Conservation (phyloP, 306 rosid species). For the Malus orientalis region DNA sequence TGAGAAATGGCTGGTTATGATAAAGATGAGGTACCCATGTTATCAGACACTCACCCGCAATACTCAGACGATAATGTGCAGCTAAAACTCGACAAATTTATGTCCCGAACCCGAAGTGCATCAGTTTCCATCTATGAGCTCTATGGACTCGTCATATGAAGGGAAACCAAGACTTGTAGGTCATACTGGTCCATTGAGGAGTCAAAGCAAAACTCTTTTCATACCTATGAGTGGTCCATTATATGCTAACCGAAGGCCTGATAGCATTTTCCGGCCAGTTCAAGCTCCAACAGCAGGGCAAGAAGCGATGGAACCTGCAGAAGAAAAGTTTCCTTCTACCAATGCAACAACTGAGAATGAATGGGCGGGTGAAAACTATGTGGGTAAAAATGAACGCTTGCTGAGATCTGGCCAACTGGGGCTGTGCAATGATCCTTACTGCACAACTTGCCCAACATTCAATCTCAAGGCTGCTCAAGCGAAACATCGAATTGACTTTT, state of each 20-base stretch:
- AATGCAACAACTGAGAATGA: slow-evolving; percentile 17
- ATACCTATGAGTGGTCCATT: slow-evolving; percentile 64
- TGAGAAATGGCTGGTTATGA: slow-evolving; percentile 48
- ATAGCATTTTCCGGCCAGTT: slow-evolving; percentile 23
- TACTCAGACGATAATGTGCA: slow-evolving; percentile 21
- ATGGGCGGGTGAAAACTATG: slow-evolving; percentile 29
- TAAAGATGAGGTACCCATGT: slow-evolving; percentile 56
- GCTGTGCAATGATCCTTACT: slow-evolving; percentile 84
- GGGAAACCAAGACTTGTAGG: slow-evolving; percentile 47
- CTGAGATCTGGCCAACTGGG: slow-evolving; percentile 85
- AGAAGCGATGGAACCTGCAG: slow-evolving; percentile 23
- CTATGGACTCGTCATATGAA: slow-evolving; percentile 34
- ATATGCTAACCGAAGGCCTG: slow-evolving; percentile 23
- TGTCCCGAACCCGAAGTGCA: slow-evolving; percentile 46
- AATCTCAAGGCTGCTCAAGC: slow-evolving; percentile 33
- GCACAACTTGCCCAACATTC: slow-evolving; percentile 83
- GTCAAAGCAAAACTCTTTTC: slow-evolving; percentile 41
- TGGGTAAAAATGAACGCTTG: slow-evolving; percentile 54
- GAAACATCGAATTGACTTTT: slow-evolving; percentile 13
- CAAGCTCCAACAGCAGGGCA: slow-evolving; percentile 19
- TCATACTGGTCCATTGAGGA: slow-evolving; percentile 70
- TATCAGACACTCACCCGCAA: slow-evolving; percentile 28
- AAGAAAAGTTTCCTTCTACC: slow-evolving; percentile 31
- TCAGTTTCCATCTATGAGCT: slow-evolving; percentile 46
- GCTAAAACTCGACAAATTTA: slow-evolving; percentile 29